Conservation (phyloP, 148 eudicot species). For the Mesembryanthemum crystallinum region DNA sequence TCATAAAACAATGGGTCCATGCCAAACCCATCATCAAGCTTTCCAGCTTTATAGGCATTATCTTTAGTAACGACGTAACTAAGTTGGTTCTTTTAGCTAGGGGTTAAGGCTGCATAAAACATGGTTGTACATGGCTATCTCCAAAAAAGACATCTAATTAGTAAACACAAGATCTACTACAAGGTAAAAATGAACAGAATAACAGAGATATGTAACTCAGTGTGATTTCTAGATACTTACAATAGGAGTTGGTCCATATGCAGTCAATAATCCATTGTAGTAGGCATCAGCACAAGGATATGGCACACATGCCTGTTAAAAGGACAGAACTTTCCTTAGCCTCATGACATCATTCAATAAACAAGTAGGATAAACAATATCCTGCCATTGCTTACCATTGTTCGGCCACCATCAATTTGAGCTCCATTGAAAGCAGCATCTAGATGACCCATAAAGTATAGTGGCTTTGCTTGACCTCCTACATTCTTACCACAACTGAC, state of each 20-base stretch:
- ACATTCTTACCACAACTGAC: slow-evolving; percentile 42
- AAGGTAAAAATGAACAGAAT: neutral
- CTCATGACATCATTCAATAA: neutral
- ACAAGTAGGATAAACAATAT: neutral
- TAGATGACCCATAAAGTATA: slow-evolving; percentile 42
- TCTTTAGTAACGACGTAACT: neutral
- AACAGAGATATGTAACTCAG: neutral
- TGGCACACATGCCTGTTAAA: slow-evolving; percentile 41
- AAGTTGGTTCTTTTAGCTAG: neutral
- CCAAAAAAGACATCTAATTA: neutral
- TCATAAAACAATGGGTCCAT: neutral
- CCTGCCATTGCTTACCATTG: slow-evolving; percentile 41
- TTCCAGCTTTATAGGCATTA: neutral
- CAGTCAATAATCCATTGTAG: slow-evolving; percentile 40
- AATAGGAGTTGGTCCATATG: slow-evolving; percentile 53
- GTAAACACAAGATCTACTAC: neutral
- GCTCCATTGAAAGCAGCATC: slow-evolving; percentile 34
- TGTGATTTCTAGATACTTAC: slow-evolving; percentile 39
- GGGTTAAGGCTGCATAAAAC: neutral
- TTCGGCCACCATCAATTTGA: slow-evolving; percentile 45
- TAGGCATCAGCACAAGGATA: slow-evolving; percentile 62
- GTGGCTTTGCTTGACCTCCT: slow-evolving; percentile 47
- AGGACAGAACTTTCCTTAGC: neutral
- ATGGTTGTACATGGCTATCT: neutral
- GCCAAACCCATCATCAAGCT: neutral